These are phyloP conservation scores for Pichia sp. DNA, from an alignment of 1,139 yeast species.

Conservation along the genomic window DNA sequence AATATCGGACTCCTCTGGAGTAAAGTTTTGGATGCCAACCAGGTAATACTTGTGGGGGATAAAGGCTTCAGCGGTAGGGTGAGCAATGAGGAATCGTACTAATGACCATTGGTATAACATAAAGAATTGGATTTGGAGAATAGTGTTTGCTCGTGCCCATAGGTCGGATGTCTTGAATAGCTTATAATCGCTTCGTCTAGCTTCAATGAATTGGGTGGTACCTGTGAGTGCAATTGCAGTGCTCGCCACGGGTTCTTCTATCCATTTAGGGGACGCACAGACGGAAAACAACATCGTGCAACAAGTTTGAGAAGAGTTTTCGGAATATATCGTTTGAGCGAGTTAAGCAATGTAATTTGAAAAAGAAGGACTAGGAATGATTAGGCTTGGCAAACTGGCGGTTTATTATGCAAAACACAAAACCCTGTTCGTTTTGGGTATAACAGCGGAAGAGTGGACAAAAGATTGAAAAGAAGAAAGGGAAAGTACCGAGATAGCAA, in stretches of 20 bases:
- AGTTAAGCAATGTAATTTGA: no score
- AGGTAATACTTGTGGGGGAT: not conserved
- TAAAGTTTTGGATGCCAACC: not conserved
- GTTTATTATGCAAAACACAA: no score
- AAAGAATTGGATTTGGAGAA: constrained; percentile 5
- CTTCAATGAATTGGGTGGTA: constrained; percentile 10
- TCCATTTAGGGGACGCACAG: not conserved
- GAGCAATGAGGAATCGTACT: not conserved
- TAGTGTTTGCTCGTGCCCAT: not conserved
- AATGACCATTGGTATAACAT: constrained; percentile 4
- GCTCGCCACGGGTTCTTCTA: not conserved
- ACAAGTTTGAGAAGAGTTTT: not conserved
- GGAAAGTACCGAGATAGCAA: no score
- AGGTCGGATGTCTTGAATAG: constrained; percentile 1
- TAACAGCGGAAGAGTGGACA: no score
- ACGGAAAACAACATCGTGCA: not conserved
- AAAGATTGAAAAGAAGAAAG: no score
- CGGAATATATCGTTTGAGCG: no score
- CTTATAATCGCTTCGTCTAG: not conserved
- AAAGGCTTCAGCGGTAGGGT: not conserved
- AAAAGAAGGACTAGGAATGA: no score
- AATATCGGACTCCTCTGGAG: not conserved
- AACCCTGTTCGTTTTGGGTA: no score
- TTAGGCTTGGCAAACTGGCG: no score
- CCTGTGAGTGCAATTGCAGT: constrained; percentile 6